These are phyloP conservation scores for Teratosphaeria nubilosa DNA, from an alignment of 2,329 filamentous ascomycete genomes.

Conservation along the genomic window DNA sequence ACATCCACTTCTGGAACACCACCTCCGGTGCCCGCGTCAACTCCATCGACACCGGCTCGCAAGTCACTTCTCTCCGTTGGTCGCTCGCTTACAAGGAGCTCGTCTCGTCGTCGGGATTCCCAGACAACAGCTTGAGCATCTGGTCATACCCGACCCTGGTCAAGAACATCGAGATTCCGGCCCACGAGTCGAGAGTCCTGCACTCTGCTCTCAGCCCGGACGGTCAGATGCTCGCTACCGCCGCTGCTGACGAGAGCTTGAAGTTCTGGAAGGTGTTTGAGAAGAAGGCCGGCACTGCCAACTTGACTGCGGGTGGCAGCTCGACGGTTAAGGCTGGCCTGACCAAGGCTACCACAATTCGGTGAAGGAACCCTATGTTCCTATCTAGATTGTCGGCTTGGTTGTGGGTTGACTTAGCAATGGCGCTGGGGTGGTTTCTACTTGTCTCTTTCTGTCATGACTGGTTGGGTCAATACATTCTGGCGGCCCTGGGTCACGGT, in stretches of 20 bases:
- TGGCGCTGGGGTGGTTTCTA: background rate
- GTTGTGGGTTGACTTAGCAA: background rate
- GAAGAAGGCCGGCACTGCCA: slow-evolving; percentile 77
- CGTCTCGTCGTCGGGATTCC: slow-evolving; percentile 93
- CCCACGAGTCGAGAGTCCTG: slow-evolving; percentile 90
- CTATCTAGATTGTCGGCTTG: background rate
- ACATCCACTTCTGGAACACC: slow-evolving; percentile 99
- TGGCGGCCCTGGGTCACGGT: background rate
- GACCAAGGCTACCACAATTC: slow-evolving; percentile 80
- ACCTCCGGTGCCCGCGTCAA: slow-evolving; percentile 95
- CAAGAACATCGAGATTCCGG: slow-evolving; percentile 94
- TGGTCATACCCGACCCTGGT: slow-evolving; percentile 98
- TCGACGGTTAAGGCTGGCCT: slow-evolving; percentile 68
- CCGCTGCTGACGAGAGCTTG: slow-evolving; percentile 88
- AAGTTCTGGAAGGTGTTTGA: slow-evolving; percentile 99
- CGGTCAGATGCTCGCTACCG: slow-evolving; percentile 94
- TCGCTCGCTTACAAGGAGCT: slow-evolving; percentile 96
- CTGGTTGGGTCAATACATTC: background rate
- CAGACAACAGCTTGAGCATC: slow-evolving; percentile 97
- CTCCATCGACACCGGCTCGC: slow-evolving; percentile 96
- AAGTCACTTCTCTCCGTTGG: slow-evolving; percentile 94
- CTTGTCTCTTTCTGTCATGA: slow-evolving; percentile 10
- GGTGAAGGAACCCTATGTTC: background rate
- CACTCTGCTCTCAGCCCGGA: slow-evolving; percentile 96
- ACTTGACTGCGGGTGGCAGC: slow-evolving; percentile 53